phyloP scores from a whole-genome alignment of 306 rosid species.

The Rosa rugosa region DNA sequence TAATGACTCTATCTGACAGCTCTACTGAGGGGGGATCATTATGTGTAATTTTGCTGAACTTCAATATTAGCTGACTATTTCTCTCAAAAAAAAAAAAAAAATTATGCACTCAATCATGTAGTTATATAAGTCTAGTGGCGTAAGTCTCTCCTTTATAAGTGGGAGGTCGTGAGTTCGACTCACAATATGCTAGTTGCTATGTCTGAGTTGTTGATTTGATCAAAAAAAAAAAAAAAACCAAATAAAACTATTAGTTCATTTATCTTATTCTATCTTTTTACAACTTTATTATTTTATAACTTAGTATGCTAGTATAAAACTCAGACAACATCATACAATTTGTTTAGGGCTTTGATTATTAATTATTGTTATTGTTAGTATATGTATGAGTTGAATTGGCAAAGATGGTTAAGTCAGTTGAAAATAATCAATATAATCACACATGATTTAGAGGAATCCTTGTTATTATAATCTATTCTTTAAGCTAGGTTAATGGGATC shows the following conservation, averaged over 20 bases:
- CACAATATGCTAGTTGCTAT: too few species aligned
- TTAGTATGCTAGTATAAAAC: background rate
- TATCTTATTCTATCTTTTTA: background rate
- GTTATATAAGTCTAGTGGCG: too few species aligned
- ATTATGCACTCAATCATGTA: slow-evolving; percentile 28
- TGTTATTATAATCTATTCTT: slow-evolving; percentile 6
- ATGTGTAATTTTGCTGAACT: too few species aligned
- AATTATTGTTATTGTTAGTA: slow-evolving; percentile 9
- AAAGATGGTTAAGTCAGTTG: slow-evolving; percentile 2
- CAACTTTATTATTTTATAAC: background rate
- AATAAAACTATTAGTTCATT: background rate
- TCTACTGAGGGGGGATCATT: too few species aligned
- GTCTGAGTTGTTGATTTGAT: too few species aligned
- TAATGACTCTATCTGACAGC: too few species aligned
- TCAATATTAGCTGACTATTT: too few species aligned
- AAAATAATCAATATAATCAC: slow-evolving; percentile 12
- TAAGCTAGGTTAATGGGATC: slow-evolving; percentile 13
- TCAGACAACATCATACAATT: background rate
- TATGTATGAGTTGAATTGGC: slow-evolving; percentile 10
- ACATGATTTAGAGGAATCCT: slow-evolving; percentile 29
- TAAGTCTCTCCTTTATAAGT: too few species aligned
- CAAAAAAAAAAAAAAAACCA: background rate
- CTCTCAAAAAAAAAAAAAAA: too few species aligned
- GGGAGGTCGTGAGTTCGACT: too few species aligned
- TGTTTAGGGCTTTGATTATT: background rate